Evolutionary conservation across 495 filamentous ascomycete genomes (phyloP).

Genomic region (Lasiosphaeria miniovina): DNA sequence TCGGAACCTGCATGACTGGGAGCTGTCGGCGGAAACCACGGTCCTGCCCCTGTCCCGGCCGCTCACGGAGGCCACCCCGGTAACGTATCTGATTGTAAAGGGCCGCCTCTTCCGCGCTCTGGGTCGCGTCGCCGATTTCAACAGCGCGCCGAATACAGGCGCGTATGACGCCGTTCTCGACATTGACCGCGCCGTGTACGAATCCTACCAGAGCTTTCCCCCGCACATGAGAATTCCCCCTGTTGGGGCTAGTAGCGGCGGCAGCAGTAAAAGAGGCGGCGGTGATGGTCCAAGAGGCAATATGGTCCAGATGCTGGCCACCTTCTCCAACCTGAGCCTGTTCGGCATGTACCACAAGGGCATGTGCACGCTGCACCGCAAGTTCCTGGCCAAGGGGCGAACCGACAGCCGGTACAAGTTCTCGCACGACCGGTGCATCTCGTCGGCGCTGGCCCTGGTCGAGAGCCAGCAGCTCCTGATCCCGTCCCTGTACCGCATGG

Average conservation of each 20-base stretch:
- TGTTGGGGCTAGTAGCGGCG: not conserved
- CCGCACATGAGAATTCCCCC: slow-evolving; percentile 18
- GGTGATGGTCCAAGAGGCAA: no score
- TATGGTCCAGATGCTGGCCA: not conserved
- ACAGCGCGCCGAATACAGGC: slow-evolving; percentile 14
- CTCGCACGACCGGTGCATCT: slow-evolving; percentile 23
- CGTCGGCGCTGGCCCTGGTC: slow-evolving; percentile 21
- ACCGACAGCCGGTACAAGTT: slow-evolving; percentile 13
- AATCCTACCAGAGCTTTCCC: slow-evolving; percentile 12
- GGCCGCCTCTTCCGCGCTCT: slow-evolving; percentile 22
- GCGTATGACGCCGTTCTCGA: slow-evolving; percentile 21
- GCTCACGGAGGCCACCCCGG: slow-evolving; percentile 25
- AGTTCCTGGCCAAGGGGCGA: slow-evolving; percentile 19
- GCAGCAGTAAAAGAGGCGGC: no score
- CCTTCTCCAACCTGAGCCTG: slow-evolving; percentile 20
- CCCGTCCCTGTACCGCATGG: not conserved
- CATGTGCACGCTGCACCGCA: slow-evolving; percentile 28
- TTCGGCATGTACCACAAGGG: slow-evolving; percentile 26
- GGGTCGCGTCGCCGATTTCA: slow-evolving; percentile 25
- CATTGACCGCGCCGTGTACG: slow-evolving; percentile 22
- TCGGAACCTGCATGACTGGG: slow-evolving; percentile 33
- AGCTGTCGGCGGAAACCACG: slow-evolving; percentile 29
- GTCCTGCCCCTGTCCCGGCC: slow-evolving; percentile 29
- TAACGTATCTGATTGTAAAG: slow-evolving; percentile 32
- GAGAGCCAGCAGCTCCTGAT: slow-evolving; percentile 15